Base-by-base conservation (phyloP, 164 flowering plant genomes). In the Aristolochia californica region DNA sequence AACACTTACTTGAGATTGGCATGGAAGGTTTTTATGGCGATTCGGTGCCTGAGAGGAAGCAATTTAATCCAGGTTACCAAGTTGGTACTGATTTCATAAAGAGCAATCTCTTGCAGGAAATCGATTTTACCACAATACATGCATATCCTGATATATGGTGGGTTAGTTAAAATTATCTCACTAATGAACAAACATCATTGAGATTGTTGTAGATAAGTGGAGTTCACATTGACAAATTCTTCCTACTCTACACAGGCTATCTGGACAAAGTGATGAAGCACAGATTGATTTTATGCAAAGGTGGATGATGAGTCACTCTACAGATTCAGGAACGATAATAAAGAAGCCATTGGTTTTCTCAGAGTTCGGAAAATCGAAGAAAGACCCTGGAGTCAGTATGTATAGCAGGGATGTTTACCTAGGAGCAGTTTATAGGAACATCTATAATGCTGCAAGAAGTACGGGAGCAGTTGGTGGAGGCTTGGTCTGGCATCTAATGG, bases 251-350 rank as follows among this genome's bases (percentile, higher is more conserved):
- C 30, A 28, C 61, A 69, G 76, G 76, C 60, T 73, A 16, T 30
- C 69, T 0, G 66, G 64, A 26, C 43, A 63, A 61, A 53, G 21
- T 22, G 70, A 73, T 18, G 13, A 30, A 2, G 24, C 63, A 1
- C 76, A 73, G 43, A 22, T 60, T 10, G 40, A 56, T 2, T 73
- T 69, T 58, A n/a, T 66, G 47, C 63, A 61, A 52, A 61, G 56
- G 17, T 73, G 76, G 76, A 57, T 67, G 59, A 16, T 40, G 3
- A 73, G 66, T 40, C 73, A 73, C 38, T 69, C 64, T 68, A 20
- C 45, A 49, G 76, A 73, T 45, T 66, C 76, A 11, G 63, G 20
- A 57, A 34, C 1, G 24, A 58, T 64, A 25, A 17, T 73, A 21
- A 69, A 58, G 53, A 73, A 73, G 50, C 76, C 76, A 7, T 53